Base-by-base conservation (phyloP, 1,139 yeast genomes). In the Candida smagusa region DNA sequence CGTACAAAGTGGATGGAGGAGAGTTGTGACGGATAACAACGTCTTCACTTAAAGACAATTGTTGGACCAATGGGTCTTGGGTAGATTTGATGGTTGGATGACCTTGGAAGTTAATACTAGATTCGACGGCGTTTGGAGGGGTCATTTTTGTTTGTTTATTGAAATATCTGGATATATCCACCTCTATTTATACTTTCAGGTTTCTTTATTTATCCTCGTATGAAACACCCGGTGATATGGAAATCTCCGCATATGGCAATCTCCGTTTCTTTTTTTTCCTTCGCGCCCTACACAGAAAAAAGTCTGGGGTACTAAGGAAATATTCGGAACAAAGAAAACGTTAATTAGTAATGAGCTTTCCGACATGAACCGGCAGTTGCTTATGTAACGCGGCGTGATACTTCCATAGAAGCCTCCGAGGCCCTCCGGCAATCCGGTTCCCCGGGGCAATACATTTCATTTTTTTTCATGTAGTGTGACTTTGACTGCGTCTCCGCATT, bases 1-100 rank as follows among this genome's bases (percentile, higher is more conserved):
- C 97, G 70, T 92, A 92, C 49, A 92, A 76, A 39, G 88, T 78
- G 50, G 97, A 95, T 32, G 92, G 88, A 31, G 97, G 87, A 41
- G 97, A 89, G 62, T 92, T 92, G 74, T 92, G 96, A 64, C 85
- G 77, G 62, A 77, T 74, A 26, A 56, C 48, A 28, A 77, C 75
- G 33, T 77, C 82, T 19, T 67, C 66, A 45, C 63, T 63, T 45
- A 77, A 67, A 9, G 65, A 58, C 48, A 72, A 68, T 50, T 70
- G 64, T 44, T 65, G 53, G 33, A 72, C 73, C 50, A 71, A 54
- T 28, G 77, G 77, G 50, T 70, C 76, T 52, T 64, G 61, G 30
- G 52, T 61, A 34, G 68, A 52, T 51, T 62, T 68, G 43, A 71
- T 69, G 39, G 71, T 59, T 46, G 75, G 72, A 49, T 68, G 68